phyloP scores from a whole-genome alignment of 768 basidiomycete species.

The Amanita muscaria region DNA sequence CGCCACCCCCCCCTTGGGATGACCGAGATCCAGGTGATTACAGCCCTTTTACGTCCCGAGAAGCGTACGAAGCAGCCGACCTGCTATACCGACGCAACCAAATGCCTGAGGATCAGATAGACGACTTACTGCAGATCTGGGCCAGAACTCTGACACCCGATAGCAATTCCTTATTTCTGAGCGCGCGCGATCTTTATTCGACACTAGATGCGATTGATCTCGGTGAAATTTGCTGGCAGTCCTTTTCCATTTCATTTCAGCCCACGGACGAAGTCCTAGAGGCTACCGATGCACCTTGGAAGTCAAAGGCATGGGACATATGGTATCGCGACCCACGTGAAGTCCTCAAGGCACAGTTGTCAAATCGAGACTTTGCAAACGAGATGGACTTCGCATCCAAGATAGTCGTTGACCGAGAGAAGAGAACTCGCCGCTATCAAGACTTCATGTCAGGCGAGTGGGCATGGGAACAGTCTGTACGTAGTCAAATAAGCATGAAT shows the following conservation, averaged over 20 bases:
- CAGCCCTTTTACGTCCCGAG: not conserved
- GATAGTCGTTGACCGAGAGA: constrained; percentile 10
- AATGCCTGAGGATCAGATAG: constrained; percentile 16
- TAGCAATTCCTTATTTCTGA: constrained; percentile 21
- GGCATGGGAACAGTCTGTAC: constrained; percentile 16
- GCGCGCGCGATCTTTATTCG: not conserved
- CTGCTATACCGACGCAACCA: constrained; percentile 13
- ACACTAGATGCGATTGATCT: too few relatives aligned
- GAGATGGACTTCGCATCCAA: constrained; percentile 19
- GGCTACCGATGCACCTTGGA: not conserved
- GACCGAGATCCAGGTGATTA: not conserved
- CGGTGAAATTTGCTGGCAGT: too few relatives aligned
- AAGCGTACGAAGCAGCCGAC: constrained; percentile 10
- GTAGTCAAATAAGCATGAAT: too few relatives aligned
- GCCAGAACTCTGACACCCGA: not conserved
- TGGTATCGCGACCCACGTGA: constrained; percentile 15
- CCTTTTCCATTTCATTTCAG: too few relatives aligned
- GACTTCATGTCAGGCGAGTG: constrained; percentile 17
- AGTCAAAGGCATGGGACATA: constrained; percentile 3
- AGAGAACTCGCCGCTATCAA: constrained; percentile 5
- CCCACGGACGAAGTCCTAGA: too few relatives aligned
- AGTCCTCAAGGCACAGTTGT: constrained; percentile 15
- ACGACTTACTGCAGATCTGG: not conserved
- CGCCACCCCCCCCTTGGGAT: too few relatives aligned
- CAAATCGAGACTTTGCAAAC: constrained; percentile 16